Evolutionary conservation across 352 stramenopile species (phyloP), one percentile per base, ranked within the genome.

Genomic region (Phytophthora fragariae): DNA sequence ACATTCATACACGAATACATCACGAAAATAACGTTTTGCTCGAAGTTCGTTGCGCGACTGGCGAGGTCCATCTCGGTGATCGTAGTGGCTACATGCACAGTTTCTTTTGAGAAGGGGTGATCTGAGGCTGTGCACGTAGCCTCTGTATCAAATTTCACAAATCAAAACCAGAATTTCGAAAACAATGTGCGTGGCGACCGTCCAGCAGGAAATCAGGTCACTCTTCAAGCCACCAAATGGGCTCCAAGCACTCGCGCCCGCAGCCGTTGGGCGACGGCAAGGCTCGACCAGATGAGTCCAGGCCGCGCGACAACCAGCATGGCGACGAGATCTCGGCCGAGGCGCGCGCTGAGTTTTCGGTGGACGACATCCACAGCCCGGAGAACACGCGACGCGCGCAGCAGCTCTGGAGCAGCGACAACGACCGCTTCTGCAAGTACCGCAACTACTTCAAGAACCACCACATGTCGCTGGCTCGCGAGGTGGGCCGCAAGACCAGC

Each of bases 371-470:
- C 27, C 63, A 59, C 67, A 80, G 67, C 39, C 65, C 65, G 3
- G 46, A 55, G 8, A 84, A 74, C 68, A 84, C 77, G 3, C 66
- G 50, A 33, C 74, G 65, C 15, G 77, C 77, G 27, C 69, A 82
- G 49, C 57, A 10, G 24, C 77, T 84, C 15, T 24, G 46, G 8
- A 37, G 35, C 19, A 63, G 44, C 5, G 65, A 76, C 29, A 41
- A 46, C 8, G 77, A 84, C 47, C 76, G 76, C 4, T 85, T 83
- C 62, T 77, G 66, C 49, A 82, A 83, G 67, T 85, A 82, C 66
- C 75, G 79, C 35, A 85, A 85, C 65, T 83, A 77, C 54, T 85
- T 85, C 56, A 85, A 85, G 50, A 85, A 85, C 55, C 76, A 83
- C 61, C 76, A 85, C 47, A 83, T 80, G 73, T 77, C 75, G 19